Evolutionary conservation across 768 basidiomycete genomes (phyloP).

Genomic region (Suillus americanus): DNA sequence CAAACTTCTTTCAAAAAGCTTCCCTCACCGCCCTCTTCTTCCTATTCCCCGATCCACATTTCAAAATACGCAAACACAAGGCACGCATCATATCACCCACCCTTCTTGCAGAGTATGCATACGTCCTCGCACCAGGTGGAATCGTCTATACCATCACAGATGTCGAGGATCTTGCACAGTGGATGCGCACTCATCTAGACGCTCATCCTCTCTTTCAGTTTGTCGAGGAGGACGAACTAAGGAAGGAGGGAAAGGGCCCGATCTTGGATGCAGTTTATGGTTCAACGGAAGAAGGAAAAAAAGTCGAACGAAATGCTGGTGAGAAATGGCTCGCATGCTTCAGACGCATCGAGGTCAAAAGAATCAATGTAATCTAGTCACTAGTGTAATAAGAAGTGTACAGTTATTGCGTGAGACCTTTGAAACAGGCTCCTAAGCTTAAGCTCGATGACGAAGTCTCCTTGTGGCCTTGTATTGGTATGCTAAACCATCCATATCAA

Average conservation of each 20-base stretch:
- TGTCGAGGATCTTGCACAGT: constrained; percentile 88
- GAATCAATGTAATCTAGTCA: background rate
- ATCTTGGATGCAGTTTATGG: constrained; percentile 81
- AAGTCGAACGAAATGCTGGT: constrained; percentile 89
- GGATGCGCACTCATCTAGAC: constrained; percentile 92
- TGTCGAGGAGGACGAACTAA: constrained; percentile 72
- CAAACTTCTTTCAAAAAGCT: constrained; percentile 91
- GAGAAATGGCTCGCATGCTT: constrained; percentile 94
- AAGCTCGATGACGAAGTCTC: too few relatives aligned
- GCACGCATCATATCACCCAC: constrained; percentile 98
- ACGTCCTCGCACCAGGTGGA: constrained; percentile 88
- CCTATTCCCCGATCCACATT: constrained; percentile 98
- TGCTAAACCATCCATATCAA: too few relatives aligned
- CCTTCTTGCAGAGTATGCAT: constrained; percentile 97
- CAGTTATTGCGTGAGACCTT: background rate
- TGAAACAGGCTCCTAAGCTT: too few relatives aligned
- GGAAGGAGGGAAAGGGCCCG: constrained; percentile 71
- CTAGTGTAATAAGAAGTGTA: background rate
- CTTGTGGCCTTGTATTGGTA: too few relatives aligned
- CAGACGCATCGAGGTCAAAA: constrained; percentile 47
- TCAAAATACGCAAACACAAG: constrained; percentile 98
- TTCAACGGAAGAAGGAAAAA: constrained; percentile 95
- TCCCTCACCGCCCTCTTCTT: constrained; percentile 95
- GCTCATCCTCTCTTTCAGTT: constrained; percentile 85
- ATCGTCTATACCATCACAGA: constrained; percentile 98